Evolutionary conservation across 805 yeast genomes (phyloP).

Genomic region (Wickerhamiella hasegawae): DNA sequence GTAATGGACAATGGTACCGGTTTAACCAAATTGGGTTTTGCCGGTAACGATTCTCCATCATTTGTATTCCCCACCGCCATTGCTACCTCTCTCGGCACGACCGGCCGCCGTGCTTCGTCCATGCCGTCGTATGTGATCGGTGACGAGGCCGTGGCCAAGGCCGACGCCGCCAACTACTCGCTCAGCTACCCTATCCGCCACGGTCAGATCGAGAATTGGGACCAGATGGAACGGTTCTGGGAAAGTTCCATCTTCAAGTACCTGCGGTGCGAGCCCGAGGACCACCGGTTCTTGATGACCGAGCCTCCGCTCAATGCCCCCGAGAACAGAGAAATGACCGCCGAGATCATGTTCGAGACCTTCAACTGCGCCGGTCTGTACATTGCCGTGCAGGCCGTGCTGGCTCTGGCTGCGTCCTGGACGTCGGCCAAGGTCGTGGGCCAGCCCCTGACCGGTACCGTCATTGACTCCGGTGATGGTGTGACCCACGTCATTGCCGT

Average conservation of each 20-base stretch:
- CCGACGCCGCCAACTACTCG: slow-evolving; percentile 82
- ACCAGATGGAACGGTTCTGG: slow-evolving; percentile 99
- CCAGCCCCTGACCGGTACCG: slow-evolving; percentile 94
- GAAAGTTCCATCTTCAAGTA: slow-evolving; percentile 93
- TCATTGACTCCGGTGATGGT: slow-evolving; percentile 97
- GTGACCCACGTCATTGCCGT: slow-evolving; percentile 98
- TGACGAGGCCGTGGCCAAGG: slow-evolving; percentile 81
- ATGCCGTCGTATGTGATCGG: slow-evolving; percentile 80
- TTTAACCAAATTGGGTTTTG: slow-evolving; percentile 90
- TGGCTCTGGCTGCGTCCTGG: slow-evolving; percentile 98
- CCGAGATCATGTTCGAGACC: slow-evolving; percentile 97
- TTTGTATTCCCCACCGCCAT: slow-evolving; percentile 96
- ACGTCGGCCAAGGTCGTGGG: slow-evolving; percentile 90
- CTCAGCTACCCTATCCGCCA: slow-evolving; percentile 87
- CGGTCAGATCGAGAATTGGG: slow-evolving; percentile 98
- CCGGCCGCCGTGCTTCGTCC: slow-evolving; percentile 20
- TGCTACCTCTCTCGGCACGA: slow-evolving; percentile 36
- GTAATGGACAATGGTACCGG: slow-evolving; percentile 76
- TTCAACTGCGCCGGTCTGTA: slow-evolving; percentile 97
- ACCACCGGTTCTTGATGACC: slow-evolving; percentile 84
- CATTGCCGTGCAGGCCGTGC: slow-evolving; percentile 97
- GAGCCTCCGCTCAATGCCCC: slow-evolving; percentile 99
- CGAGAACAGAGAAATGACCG: slow-evolving; percentile 95
- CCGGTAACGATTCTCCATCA: slow-evolving; percentile 96
- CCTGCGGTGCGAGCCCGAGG: slow-evolving; percentile 96